These are phyloP conservation scores for Colletotrichum lindemuthianum DNA, from an alignment of 2,329 filamentous ascomycete species.

Conservation along the genomic window DNA sequence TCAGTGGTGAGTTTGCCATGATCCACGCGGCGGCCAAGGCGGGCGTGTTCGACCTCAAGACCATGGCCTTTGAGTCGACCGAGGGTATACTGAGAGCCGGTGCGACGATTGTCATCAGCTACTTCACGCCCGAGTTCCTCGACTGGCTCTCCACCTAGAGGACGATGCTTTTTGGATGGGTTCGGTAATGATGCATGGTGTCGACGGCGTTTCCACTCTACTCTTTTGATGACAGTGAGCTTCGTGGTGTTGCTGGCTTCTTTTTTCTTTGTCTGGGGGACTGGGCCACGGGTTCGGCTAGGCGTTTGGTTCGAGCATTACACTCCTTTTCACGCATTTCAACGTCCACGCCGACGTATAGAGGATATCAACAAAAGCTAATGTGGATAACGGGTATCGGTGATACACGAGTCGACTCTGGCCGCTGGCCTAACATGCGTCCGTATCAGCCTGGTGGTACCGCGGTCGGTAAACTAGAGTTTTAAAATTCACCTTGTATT, in stretches of 20 bases:
- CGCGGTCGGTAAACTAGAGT: not conserved
- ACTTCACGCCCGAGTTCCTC: conserved; percentile 87
- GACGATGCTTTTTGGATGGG: conserved; percentile 2
- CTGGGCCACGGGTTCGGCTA: conserved; percentile 1
- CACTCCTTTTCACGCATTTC: conserved; percentile 5
- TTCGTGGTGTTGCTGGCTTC: not conserved
- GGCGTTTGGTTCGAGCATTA: conserved; percentile 25
- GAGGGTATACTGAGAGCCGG: conserved; percentile 94
- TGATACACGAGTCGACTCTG: conserved; percentile 16
- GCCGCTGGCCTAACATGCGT: conserved; percentile 8
- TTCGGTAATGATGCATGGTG: conserved; percentile 23
- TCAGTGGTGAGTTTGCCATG: conserved; percentile 97
- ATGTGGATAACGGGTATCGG: conserved; percentile 9
- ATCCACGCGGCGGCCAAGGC: conserved; percentile 95
- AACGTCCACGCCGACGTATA: conserved; percentile 10
- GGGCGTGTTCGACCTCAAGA: conserved; percentile 93
- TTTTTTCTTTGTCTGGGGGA: not conserved
- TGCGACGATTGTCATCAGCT: conserved; percentile 91
- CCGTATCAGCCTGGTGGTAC: conserved; percentile 15
- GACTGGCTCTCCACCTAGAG: conserved; percentile 69
- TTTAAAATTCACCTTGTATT: conserved; percentile 3
- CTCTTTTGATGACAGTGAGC: not conserved
- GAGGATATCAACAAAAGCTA: conserved; percentile 26
- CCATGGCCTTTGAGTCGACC: conserved; percentile 94
- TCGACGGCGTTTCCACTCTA: conserved; percentile 21